phyloP scores from a whole-genome alignment of 345 rosid species.

The Salix caprea region DNA sequence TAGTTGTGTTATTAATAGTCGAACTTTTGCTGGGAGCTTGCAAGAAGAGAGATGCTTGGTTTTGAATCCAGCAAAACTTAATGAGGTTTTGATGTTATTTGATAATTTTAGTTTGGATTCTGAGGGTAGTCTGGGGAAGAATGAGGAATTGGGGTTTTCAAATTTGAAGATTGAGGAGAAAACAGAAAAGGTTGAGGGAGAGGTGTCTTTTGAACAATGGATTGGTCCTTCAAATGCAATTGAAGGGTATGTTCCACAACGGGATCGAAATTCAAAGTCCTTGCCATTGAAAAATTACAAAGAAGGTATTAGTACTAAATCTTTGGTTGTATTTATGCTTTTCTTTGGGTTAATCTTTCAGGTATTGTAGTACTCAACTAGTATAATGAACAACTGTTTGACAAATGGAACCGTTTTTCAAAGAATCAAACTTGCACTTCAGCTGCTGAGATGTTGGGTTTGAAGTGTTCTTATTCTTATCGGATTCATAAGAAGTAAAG shows the following conservation, averaged over 20 bases:
- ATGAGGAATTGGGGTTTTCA: conserved; percentile 45
- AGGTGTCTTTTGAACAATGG: conserved; percentile 40
- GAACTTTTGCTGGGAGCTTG: conserved; percentile 47
- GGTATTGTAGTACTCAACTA: too few species aligned
- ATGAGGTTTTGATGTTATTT: conserved; percentile 47
- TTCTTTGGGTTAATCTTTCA: too few species aligned
- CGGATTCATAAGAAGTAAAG: not conserved
- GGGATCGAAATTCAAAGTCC: conserved; percentile 23
- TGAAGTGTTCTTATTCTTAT: not conserved
- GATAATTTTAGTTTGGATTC: conserved; percentile 21
- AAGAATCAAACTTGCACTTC: too few species aligned
- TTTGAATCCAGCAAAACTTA: conserved; percentile 37
- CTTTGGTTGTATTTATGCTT: too few species aligned
- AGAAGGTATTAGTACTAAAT: conserved; percentile 21
- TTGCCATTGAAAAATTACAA: conserved; percentile 17
- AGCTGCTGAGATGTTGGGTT: not conserved
- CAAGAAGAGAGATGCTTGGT: conserved; percentile 50
- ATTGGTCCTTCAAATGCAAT: conserved; percentile 73
- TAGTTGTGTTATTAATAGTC: conserved; percentile 51
- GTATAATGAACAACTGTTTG: too few species aligned
- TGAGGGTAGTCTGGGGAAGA: conserved; percentile 18
- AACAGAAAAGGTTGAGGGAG: conserved; percentile 27
- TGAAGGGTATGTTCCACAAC: conserved; percentile 78
- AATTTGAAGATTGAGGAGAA: conserved; percentile 59
- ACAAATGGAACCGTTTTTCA: too few species aligned